Percentiles rank a stretch among this genome's conserved stretches.
phyloP scores from a whole-genome alignment of 768 basidiomycete genomes.

The Mycena vulgaris region DNA sequence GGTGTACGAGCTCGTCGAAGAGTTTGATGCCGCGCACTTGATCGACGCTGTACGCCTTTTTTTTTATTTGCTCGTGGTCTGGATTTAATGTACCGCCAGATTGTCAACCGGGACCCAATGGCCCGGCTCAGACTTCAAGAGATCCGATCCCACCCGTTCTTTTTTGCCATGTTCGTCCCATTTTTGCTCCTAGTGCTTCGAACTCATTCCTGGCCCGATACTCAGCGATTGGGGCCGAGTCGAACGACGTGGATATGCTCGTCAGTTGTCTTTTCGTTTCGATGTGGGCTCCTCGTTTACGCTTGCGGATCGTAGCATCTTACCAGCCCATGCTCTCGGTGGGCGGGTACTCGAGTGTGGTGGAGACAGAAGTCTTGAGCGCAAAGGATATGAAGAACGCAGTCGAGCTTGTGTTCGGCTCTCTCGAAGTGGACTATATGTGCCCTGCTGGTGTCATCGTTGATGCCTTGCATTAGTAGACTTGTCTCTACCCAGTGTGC shows the following conservation, averaged over 20 bases:
- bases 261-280: background rate
- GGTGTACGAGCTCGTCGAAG: background rate
- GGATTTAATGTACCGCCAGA: background rate
- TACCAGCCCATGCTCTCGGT: too few relatives aligned
- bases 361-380: too few relatives aligned
- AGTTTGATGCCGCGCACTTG: background rate
- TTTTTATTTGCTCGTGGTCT: background rate
- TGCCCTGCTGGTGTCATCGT: too few relatives aligned
- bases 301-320: too few relatives aligned
- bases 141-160: background rate
- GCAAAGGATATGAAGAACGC: too few relatives aligned
- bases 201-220: background rate
- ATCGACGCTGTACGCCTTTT: background rate
- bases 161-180: background rate
- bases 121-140: background rate
- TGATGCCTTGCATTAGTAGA: too few relatives aligned
- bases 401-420: too few relatives aligned
- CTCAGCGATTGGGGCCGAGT: conserved; percentile 1
- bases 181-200: background rate
- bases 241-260: background rate
- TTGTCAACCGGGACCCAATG: background rate
- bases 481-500: too few relatives aligned
- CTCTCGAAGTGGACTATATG: too few relatives aligned
- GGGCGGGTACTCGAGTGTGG: too few relatives aligned
- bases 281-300: too few relatives aligned